Base-by-base conservation (phyloP, 192 early-diverging fungal genomes). In the Allomyces arbusculus region DNA sequence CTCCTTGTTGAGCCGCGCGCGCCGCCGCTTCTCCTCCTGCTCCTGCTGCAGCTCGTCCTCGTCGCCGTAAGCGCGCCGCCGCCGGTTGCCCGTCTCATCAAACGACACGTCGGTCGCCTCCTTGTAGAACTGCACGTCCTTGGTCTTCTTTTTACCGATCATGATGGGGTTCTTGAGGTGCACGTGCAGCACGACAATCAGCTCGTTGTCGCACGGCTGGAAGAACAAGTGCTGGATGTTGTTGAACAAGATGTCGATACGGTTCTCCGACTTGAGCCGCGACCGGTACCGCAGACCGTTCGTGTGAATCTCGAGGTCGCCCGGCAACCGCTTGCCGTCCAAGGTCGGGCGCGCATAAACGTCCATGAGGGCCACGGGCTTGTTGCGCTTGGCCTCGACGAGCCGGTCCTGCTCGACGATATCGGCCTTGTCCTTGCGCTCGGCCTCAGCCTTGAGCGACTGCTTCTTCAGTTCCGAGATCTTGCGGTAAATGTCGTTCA, bases 161-260 rank as follows among this genome's bases (percentile, higher is more conserved):
- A 99, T 89, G 66, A 99, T 88, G 7, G 91, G 91, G 76, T 97
- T 90, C 74, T 91, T 92, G 26, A 99, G 83, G 64, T 99, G 94
- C 25, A 94, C 78, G 70, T 99, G 96, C 65, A 99, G 77, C 43
- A 99, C 70, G 23, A 99, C 94, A 70, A 97, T 82, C 61, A 97
- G 76, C 75, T 99, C 96, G 66, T 87, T 81, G 69, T 99, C 96
- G 76, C 94, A 99, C 24, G 94, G 93, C 72, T 99, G 96, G 79
- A 94, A 99, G 74, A 97, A 91, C 63, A 99, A 67, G 71, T 99
- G 96, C 69, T 91, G 87, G 69, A 99, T 87, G 74, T 99, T 99
- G 78, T 87, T 91, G 72, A 99, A 99, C 66, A 99, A 74, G 40
- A 99, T 82, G 74, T 97, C 91, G 80, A 75, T 67, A 61, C 67